Evolutionary conservation across 768 basidiomycete genomes (phyloP).

Genomic region (Cytidiella melzeri): DNA sequence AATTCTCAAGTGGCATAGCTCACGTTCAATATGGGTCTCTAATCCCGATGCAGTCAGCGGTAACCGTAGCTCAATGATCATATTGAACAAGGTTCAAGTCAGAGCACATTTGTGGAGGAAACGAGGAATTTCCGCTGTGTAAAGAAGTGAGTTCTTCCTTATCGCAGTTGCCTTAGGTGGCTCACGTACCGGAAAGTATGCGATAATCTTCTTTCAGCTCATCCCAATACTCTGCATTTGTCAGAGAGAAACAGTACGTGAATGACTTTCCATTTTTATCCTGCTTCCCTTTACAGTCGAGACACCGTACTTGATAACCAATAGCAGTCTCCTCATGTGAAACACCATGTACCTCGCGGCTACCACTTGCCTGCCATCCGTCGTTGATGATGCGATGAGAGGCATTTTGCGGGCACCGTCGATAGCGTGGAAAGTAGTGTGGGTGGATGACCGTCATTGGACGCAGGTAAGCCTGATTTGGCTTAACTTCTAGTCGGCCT

Average conservation of each 20-base stretch:
- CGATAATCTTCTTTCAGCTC: conserved; percentile 12
- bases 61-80: conserved; percentile 20
- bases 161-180: too few relatives aligned
- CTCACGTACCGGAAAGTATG: conserved; percentile 18
- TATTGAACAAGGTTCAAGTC: conserved; percentile 20
- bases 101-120: conserved; percentile 19
- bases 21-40: conserved; percentile 19
- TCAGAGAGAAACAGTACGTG: conserved; percentile 14
- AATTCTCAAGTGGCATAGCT: too few relatives aligned
- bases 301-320: conserved; percentile 13
- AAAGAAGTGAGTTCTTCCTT: too few relatives aligned
- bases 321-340: conserved; percentile 12
- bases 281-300: conserved; percentile 5
- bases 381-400: conserved; percentile 5
- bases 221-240: conserved; percentile 18
- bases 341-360: conserved; percentile 18
- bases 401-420: not conserved
- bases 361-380: conserved; percentile 14
- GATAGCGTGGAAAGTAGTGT: not conserved
- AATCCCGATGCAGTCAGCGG: conserved; percentile 17
- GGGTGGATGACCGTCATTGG: not conserved
- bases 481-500: not conserved
- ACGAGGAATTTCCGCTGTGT: conserved; percentile 17
- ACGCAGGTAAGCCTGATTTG: not conserved
- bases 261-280: not conserved